phyloP scores from a whole-genome alignment of 2,329 filamentous ascomycete genomes.

The Coniochaeta sp. region DNA sequence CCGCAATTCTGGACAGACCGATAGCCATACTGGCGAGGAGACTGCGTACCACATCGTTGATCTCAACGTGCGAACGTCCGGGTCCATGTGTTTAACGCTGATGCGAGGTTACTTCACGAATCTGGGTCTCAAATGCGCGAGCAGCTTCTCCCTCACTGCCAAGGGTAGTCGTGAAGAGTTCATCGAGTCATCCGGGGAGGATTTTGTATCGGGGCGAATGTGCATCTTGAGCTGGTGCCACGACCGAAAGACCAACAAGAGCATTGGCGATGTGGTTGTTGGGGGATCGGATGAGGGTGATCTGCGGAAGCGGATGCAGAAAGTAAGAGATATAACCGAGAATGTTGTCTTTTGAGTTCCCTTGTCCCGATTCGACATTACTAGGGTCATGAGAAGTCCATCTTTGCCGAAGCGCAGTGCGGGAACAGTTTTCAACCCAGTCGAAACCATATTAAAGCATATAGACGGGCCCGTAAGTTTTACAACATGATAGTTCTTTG shows the following conservation, averaged over 20 bases:
- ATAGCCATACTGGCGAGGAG: slow-evolving; percentile 4
- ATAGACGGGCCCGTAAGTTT: background rate
- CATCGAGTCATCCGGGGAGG: slow-evolving; percentile 14
- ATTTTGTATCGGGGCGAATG: slow-evolving; percentile 19
- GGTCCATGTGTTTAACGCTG: slow-evolving; percentile 21
- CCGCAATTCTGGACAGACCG: slow-evolving; percentile 3
- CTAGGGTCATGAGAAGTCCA: background rate
- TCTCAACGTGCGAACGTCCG: slow-evolving; percentile 25
- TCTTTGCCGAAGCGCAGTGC: background rate
- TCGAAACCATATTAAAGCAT: background rate
- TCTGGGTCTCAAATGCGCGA: slow-evolving; percentile 17
- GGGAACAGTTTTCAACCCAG: too few relatives aligned
- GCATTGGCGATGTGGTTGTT: slow-evolving; percentile 23
- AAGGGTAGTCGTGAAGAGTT: slow-evolving; percentile 16
- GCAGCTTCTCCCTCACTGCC: slow-evolving; percentile 20
- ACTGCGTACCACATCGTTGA: slow-evolving; percentile 21
- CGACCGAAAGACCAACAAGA: slow-evolving; percentile 15
- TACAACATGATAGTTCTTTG: too few relatives aligned
- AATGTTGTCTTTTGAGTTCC: slow-evolving; percentile 20
- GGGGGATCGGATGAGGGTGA: slow-evolving; percentile 17
- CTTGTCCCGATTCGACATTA: background rate
- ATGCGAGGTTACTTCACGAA: slow-evolving; percentile 20
- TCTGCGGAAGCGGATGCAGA: slow-evolving; percentile 14
- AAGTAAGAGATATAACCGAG: slow-evolving; percentile 17
- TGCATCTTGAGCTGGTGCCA: slow-evolving; percentile 25